Evolutionary conservation across 257 asterid genomes (phyloP).

Genomic region (Solanum stenotomum): DNA sequence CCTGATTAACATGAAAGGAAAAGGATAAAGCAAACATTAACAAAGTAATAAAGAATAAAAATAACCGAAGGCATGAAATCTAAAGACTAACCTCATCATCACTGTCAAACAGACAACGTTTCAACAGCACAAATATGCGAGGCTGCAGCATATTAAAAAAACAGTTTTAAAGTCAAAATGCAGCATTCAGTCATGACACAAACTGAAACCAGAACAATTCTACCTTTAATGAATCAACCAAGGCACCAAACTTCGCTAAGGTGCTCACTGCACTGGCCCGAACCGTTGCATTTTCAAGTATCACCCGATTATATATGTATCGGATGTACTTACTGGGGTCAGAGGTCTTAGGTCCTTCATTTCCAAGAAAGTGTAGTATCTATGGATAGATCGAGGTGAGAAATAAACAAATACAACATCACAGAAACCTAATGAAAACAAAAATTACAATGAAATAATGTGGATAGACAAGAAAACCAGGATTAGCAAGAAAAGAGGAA

Average conservation of each 20-base stretch:
- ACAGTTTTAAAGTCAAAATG: slow-evolving; percentile 2
- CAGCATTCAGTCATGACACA: background rate
- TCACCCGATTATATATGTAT: slow-evolving; percentile 81
- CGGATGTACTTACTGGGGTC: slow-evolving; percentile 92
- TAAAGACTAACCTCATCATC: slow-evolving; percentile 84
- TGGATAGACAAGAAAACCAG: background rate
- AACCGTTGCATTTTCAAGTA: slow-evolving; percentile 91
- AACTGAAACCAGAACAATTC: slow-evolving; percentile 4
- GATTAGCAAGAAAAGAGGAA: background rate
- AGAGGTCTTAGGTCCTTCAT: slow-evolving; percentile 91
- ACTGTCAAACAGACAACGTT: slow-evolving; percentile 80
- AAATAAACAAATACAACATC: background rate
- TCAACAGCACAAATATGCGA: slow-evolving; percentile 65
- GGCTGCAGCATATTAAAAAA: slow-evolving; percentile 55
- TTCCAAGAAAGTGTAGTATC: slow-evolving; percentile 95
- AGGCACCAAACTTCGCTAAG: slow-evolving; percentile 83
- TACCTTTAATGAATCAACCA: slow-evolving; percentile 83
- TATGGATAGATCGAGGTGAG: background rate
- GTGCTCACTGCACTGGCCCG: slow-evolving; percentile 97
- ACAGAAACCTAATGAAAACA: background rate
- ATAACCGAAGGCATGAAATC: background rate
- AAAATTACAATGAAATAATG: background rate
- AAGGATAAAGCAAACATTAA: background rate
- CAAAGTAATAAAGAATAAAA: background rate
- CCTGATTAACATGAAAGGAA: background rate